Conservation (phyloP, 1,139 yeast species). For the Casaregolazyma lundiana region DNA sequence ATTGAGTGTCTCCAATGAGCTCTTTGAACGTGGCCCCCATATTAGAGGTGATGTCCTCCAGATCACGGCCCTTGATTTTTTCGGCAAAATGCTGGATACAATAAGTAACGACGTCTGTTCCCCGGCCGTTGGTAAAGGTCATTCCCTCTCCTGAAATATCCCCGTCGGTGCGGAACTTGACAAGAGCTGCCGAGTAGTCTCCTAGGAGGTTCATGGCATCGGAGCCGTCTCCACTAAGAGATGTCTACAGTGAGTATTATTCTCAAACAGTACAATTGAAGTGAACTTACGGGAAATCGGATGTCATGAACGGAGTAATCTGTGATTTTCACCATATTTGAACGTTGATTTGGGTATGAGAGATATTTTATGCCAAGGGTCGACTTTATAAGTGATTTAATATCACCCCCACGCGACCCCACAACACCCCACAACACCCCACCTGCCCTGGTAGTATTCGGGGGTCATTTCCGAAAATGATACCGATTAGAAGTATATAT, state of each 20-base stretch:
- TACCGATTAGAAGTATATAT: no score
- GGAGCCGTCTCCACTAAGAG: constrained; percentile 35
- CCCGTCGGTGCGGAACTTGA: constrained; percentile 27
- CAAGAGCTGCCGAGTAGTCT: constrained; percentile 34
- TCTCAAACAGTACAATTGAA: background rate
- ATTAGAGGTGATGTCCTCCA: constrained; percentile 32
- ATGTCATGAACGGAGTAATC: constrained; percentile 32
- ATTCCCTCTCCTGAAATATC: constrained; percentile 30
- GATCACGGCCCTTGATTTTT: constrained; percentile 30
- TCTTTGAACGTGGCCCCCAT: constrained; percentile 39
- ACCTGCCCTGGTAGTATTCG: no score
- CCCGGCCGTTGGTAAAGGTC: constrained; percentile 36
- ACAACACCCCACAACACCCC: background rate
- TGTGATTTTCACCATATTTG: constrained; percentile 24
- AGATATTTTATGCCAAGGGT: no score
- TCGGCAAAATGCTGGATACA: constrained; percentile 34
- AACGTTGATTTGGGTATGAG: background rate
- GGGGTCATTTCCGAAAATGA: no score
- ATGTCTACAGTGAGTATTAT: constrained; percentile 23
- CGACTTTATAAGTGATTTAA: background rate
- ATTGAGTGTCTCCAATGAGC: constrained; percentile 36
- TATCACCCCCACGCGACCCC: background rate
- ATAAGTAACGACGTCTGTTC: constrained; percentile 32
- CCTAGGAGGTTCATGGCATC: constrained; percentile 39
- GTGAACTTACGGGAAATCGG: constrained; percentile 31